Percentiles rank a stretch among this genome's conserved stretches.
phyloP scores from a whole-genome alignment of 352 stramenopile genomes.

The Pythium vanterpoolii region DNA sequence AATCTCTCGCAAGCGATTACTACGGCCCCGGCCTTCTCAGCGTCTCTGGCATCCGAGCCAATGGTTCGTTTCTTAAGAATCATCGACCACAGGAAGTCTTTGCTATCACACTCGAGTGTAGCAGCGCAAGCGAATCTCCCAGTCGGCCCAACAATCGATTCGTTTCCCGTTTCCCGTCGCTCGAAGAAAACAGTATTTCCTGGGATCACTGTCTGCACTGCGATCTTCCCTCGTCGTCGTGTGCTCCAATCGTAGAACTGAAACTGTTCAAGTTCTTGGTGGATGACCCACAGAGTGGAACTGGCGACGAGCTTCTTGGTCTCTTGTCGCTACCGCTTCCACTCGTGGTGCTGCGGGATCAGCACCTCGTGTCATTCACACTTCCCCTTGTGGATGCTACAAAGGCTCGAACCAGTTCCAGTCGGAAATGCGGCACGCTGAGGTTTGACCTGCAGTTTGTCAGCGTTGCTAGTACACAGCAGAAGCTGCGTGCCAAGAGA shows the following conservation, averaged over 20 bases:
- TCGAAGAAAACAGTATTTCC: background rate
- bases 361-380: slow-evolving; percentile 21
- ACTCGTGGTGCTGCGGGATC: slow-evolving; percentile 1
- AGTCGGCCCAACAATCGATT: background rate
- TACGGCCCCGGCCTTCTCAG: background rate
- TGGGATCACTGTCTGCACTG: background rate
- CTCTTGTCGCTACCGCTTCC: slow-evolving; percentile 7
- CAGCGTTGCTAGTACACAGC: background rate
- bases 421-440: slow-evolving; percentile 13
- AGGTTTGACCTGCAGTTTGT: slow-evolving; percentile 22
- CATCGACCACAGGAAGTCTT: slow-evolving; percentile 4
- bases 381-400: slow-evolving; percentile 11
- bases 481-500: background rate
- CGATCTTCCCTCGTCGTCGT: background rate
- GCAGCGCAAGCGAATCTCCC: background rate
- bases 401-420: background rate
- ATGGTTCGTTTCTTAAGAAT: slow-evolving; percentile 6
- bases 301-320: background rate
- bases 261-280: background rate
- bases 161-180: background rate
- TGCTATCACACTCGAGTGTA: background rate
- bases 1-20: background rate
- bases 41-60: slow-evolving; percentile 2
- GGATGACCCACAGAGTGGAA: background rate
- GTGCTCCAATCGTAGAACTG: background rate